Evolutionary conservation across 148 eudicot genomes (phyloP), one percentile per base, ranked within the genome.

Genomic region (Cornus controversa): DNA sequence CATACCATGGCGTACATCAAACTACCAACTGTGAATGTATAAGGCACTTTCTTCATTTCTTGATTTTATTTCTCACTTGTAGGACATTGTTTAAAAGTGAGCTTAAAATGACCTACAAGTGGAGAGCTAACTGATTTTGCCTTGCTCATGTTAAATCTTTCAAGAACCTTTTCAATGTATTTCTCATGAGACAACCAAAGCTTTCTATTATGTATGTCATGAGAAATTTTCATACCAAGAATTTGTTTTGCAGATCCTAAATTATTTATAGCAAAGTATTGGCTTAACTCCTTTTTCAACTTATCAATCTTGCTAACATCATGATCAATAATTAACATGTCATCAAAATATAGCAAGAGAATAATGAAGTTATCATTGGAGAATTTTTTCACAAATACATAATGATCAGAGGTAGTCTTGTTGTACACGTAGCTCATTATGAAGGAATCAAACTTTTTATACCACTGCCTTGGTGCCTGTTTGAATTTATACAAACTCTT

Each of bases 401-500:
- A 73, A 25, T 63, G 57, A 37, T 75, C 69, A 11, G 29, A n/a
- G 78, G n/a, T n/a, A n/a, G n/a, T n/a, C n/a, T n/a, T n/a, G n/a
- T n/a, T n/a, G n/a, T n/a, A n/a, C n/a, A n/a, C n/a, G n/a, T n/a
- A n/a, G n/a, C n/a, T n/a, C n/a, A n/a, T n/a, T n/a, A n/a, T n/a
- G n/a, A n/a, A n/a, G n/a, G n/a, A n/a, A n/a, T n/a, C n/a, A n/a
- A n/a, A n/a, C n/a, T n/a, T n/a, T n/a, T n/a, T n/a, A n/a, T n/a
- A n/a, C n/a, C n/a, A n/a, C n/a, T n/a, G n/a, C n/a, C n/a, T n/a
- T n/a, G n/a, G n/a, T n/a, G n/a, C 74, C 50, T 81, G 76, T n/a
- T 76, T 81, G 8, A 71, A 34, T 1, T 67, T 73, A 36, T 76
- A 76, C 45, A 72, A 77, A 24, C 69, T 71, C 45, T 66, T 81